phyloP scores from a whole-genome alignment of 2,329 filamentous ascomycete genomes.

The Rachicladosporium sp. region DNA sequence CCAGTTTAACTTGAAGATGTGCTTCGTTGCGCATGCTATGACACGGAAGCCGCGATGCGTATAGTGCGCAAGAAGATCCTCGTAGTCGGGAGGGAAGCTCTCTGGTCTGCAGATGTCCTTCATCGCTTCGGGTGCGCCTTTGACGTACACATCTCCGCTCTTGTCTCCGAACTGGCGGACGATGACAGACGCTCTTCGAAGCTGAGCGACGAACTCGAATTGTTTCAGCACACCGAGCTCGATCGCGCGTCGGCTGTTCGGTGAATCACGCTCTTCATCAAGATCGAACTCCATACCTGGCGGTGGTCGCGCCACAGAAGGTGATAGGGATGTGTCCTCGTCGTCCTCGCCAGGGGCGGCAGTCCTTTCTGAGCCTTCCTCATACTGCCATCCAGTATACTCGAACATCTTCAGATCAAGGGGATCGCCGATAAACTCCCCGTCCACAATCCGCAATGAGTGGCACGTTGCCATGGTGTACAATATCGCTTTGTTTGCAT shows the following conservation, averaged over 20 bases:
- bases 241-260: conserved; percentile 41
- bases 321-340: conserved; percentile 62
- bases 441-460: conserved; percentile 74
- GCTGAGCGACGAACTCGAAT: conserved; percentile 90
- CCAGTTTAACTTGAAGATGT: conserved; percentile 80
- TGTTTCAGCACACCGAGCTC: conserved; percentile 84
- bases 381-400: conserved; percentile 84
- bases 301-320: conserved; percentile 81
- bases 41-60: conserved; percentile 94
- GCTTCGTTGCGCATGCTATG: conserved; percentile 86
- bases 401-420: conserved; percentile 98
- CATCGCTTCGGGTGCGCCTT: conserved; percentile 94
- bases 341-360: conserved; percentile 54
- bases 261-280: conserved; percentile 35
- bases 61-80: conserved; percentile 78
- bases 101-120: conserved; percentile 78
- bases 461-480: conserved; percentile 98
- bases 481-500: conserved; percentile 57
- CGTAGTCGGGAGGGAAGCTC: conserved; percentile 78
- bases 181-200: conserved; percentile 84
- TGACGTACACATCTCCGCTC: conserved; percentile 82
- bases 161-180: conserved; percentile 77
- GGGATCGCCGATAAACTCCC: conserved; percentile 82
- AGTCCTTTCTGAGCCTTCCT: conserved; percentile 65
- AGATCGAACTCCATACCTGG: conserved; percentile 45